Evolutionary conservation across 2,329 filamentous ascomycete genomes (phyloP).

Genomic region (Cladosporium cucumerinum): DNA sequence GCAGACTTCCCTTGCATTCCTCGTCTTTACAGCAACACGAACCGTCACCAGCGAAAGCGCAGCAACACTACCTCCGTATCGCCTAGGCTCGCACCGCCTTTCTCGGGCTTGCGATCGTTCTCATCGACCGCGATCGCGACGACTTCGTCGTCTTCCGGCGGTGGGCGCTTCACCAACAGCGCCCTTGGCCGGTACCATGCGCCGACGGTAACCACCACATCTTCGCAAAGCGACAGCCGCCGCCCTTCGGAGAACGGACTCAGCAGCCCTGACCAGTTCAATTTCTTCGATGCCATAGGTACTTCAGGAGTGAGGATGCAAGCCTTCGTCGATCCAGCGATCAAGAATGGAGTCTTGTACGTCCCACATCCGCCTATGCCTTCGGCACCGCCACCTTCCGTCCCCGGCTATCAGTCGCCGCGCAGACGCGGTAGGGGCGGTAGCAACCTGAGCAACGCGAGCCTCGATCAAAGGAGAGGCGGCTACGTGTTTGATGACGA

Average conservation of each 20-base stretch:
- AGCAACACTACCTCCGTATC: constrained; percentile 68
- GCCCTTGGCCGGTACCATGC: constrained; percentile 21
- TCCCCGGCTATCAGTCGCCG: neutral
- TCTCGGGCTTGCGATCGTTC: constrained; percentile 69
- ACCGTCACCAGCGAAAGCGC: constrained; percentile 72
- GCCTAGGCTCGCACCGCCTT: constrained; percentile 64
- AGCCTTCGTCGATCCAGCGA: constrained; percentile 71
- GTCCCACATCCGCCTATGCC: constrained; percentile 29
- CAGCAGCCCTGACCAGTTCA: constrained; percentile 33
- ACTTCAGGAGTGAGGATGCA: constrained; percentile 81
- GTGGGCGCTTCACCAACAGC: constrained; percentile 22
- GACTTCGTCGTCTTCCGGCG: constrained; percentile 33
- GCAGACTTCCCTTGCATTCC: constrained; percentile 71
- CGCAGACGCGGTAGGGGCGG: constrained; percentile 24
- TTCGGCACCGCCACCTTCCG: constrained; percentile 10
- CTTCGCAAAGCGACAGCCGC: constrained; percentile 27
- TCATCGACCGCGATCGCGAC: constrained; percentile 50
- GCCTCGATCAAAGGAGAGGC: constrained; percentile 30
- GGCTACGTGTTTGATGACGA: constrained; percentile 37
- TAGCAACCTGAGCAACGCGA: constrained; percentile 30
- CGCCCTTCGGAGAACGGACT: constrained; percentile 23
- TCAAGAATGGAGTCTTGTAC: constrained; percentile 32
- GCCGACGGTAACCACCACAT: constrained; percentile 18
- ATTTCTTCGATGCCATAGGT: constrained; percentile 83
- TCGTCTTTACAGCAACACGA: constrained; percentile 61